A percentile compares a stretch with the other conserved stretches of the same genome.
Evolutionary conservation across 1,284 basidiomycete species (phyloP).

Genomic region (Ganoderma lingzhi): DNA sequence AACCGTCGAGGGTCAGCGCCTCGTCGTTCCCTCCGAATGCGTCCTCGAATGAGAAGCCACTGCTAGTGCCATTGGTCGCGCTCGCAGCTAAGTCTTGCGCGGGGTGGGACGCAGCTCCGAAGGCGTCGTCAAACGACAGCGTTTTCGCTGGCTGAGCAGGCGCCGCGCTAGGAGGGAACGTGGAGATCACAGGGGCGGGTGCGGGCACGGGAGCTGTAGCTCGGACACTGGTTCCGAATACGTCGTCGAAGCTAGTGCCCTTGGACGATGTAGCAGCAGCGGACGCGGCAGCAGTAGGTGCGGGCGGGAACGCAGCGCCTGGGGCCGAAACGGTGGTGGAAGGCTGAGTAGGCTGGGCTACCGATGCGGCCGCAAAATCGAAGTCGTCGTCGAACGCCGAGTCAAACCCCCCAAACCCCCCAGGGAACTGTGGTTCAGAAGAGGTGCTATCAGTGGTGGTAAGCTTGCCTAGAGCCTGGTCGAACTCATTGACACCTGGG

Average conservation of each 20-base stretch:
- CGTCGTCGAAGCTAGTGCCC: slow-evolving; percentile 36
- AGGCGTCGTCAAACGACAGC: slow-evolving; percentile 62
- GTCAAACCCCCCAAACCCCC: slow-evolving; percentile 53
- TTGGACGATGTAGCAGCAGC: slow-evolving; percentile 7
- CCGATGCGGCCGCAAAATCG: slow-evolving; percentile 72
- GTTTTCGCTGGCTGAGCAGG: slow-evolving; percentile 32
- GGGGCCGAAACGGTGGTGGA: slow-evolving; percentile 16
- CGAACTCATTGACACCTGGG: slow-evolving; percentile 70
- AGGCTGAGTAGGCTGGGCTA: slow-evolving; percentile 36
- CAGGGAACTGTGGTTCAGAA: slow-evolving; percentile 54
- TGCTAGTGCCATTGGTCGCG: slow-evolving; percentile 26
- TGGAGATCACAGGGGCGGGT: slow-evolving; percentile 28
- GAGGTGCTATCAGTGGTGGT: slow-evolving; percentile 48
- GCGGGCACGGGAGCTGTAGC: slow-evolving; percentile 36
- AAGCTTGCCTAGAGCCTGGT: slow-evolving; percentile 72
- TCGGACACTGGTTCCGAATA: slow-evolving; percentile 33
- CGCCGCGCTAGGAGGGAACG: slow-evolving; percentile 23
- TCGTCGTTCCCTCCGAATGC: slow-evolving; percentile 61
- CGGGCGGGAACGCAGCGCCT: slow-evolving; percentile 31
- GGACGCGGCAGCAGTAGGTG: slow-evolving; percentile 14
- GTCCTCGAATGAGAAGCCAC: slow-evolving; percentile 62
- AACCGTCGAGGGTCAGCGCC: slow-evolving; percentile 50
- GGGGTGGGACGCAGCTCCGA: slow-evolving; percentile 42
- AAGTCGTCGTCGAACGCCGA: slow-evolving; percentile 88
- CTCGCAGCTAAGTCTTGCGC: slow-evolving; percentile 22